Conservation (phyloP, 2,329 filamentous ascomycete genomes). For the Didymella pinodella region DNA sequence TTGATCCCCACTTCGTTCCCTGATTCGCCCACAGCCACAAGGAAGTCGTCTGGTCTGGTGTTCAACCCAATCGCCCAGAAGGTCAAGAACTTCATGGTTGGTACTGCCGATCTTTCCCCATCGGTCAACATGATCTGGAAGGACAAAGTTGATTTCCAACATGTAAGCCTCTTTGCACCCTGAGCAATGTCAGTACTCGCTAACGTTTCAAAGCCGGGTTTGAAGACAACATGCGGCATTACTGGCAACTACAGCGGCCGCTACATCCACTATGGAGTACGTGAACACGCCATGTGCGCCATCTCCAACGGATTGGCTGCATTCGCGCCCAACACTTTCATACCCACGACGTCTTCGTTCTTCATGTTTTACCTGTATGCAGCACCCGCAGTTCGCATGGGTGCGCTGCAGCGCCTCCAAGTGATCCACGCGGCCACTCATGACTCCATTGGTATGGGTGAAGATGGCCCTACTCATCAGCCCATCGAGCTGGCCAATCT, state of each 20-base stretch:
- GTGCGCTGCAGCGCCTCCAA: constrained; percentile 64
- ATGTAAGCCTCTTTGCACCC: constrained; percentile 48
- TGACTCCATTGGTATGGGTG: constrained; percentile 63
- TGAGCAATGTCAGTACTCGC: constrained; percentile 1
- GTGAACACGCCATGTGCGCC: constrained; percentile 51
- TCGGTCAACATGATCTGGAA: constrained; percentile 60
- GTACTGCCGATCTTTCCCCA: constrained; percentile 66
- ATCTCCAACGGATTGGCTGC: constrained; percentile 65
- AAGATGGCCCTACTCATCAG: constrained; percentile 70
- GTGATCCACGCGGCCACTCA: constrained; percentile 69
- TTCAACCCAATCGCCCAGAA: constrained; percentile 73
- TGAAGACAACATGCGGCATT: constrained; percentile 55
- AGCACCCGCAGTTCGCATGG: constrained; percentile 68
- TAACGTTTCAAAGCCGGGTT: constrained; percentile 36
- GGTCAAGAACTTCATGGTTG: constrained; percentile 90
- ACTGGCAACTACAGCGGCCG: constrained; percentile 64
- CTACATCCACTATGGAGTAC: constrained; percentile 56
- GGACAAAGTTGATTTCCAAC: constrained; percentile 61
- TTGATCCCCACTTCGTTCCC: constrained; percentile 61
- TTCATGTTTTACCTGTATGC: constrained; percentile 71
- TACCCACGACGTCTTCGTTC: constrained; percentile 63
- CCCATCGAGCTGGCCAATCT: constrained; percentile 65
- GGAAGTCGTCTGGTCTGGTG: constrained; percentile 60
- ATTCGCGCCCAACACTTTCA: constrained; percentile 52
- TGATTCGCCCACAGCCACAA: constrained; percentile 57